Evolutionary conservation across 495 filamentous ascomycete species (phyloP), one percentile per base, ranked within the genome.

Genomic region (Hyphodiscus hymeniophilus): DNA sequence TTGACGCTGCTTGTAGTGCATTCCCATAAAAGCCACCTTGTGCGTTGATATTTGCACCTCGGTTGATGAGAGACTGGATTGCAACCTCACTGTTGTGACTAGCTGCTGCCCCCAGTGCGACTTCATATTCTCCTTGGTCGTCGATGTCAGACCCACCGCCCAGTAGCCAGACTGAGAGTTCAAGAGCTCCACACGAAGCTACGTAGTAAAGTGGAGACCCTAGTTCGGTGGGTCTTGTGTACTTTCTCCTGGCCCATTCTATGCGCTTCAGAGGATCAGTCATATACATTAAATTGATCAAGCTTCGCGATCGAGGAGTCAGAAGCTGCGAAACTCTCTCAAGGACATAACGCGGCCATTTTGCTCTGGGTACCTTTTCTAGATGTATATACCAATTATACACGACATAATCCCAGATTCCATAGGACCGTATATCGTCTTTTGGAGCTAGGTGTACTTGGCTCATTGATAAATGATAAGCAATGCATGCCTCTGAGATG

Each of bases 1-100:
- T 35, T 33, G 51, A 24, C 4, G 49, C 51, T 32, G 47, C 47
- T 15, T 33, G 22, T 10, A 28, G 10, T 28, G 26, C 26, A 28
- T 10, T 28, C 10, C 26, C 26, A 28, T 10, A 28, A 28, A 7
- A 13, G 4, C 34, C 34, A 3, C 34, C 34, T 36, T 36, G 34
- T n/a, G 34, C 4, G 15, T 36, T 36, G 15, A 36, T 18, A 18
- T 36, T n/a, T 7, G 34, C 34, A n/a, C 17, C 13, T 3, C 17
- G 4, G 34, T 36, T n/a, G 15, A 36, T 5, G 5, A 36, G 13
- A 18, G 15, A n/a, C 17, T 36, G 34, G 6, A 36, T n/a, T 4
- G 15, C 13, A n/a, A 18, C 13, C 15, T 36, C 13, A n/a, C 15
- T n/a, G 4, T n/a, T n/a, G 3, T n/a, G 13, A n/a, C 15, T 7